phyloP scores from a whole-genome alignment of 306 rosid genomes.

The Acacia crassicarpa region DNA sequence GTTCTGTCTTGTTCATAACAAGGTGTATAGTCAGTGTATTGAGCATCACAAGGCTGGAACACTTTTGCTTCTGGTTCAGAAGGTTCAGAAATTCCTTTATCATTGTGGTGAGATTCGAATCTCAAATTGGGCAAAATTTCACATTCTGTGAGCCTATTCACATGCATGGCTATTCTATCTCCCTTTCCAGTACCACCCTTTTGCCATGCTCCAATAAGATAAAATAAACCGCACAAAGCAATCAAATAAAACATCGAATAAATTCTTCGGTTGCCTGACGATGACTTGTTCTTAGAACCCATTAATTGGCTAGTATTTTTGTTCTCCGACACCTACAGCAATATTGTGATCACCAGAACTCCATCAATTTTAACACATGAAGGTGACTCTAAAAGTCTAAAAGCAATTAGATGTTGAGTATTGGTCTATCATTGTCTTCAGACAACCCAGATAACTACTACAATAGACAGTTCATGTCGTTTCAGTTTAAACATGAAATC shows the following conservation, averaged over 20 bases:
- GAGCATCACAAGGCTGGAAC: constrained; percentile 70
- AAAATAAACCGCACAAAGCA: constrained; percentile 77
- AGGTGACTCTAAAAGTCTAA: constrained; percentile 12
- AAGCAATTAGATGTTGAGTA: not conserved
- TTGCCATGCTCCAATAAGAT: constrained; percentile 96
- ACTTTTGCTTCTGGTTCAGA: constrained; percentile 54
- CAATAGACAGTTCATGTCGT: not conserved
- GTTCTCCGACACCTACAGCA: constrained; percentile 14
- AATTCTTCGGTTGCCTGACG: constrained; percentile 52
- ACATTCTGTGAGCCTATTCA: constrained; percentile 70
- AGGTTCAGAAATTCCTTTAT: constrained; percentile 27
- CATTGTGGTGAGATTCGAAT: constrained; percentile 77
- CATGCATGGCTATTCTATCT: constrained; percentile 63
- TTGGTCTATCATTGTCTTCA: not conserved
- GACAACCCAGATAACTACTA: constrained; percentile 6
- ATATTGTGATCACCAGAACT: constrained; percentile 13
- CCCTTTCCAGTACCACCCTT: constrained; percentile 85
- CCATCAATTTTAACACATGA: constrained; percentile 19
- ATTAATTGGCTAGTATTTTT: constrained; percentile 33
- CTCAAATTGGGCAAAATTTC: constrained; percentile 52
- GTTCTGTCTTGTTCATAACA: constrained; percentile 96
- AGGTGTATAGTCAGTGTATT: constrained; percentile 82
- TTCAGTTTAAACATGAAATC: constrained; percentile 9
- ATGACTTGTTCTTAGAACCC: constrained; percentile 66
- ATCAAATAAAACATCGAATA: constrained; percentile 70